Percentiles rank a stretch among this genome's conserved stretches.
Conservation (phyloP, 768 basidiomycete genomes). For the Strobilomyces dryophilus region DNA sequence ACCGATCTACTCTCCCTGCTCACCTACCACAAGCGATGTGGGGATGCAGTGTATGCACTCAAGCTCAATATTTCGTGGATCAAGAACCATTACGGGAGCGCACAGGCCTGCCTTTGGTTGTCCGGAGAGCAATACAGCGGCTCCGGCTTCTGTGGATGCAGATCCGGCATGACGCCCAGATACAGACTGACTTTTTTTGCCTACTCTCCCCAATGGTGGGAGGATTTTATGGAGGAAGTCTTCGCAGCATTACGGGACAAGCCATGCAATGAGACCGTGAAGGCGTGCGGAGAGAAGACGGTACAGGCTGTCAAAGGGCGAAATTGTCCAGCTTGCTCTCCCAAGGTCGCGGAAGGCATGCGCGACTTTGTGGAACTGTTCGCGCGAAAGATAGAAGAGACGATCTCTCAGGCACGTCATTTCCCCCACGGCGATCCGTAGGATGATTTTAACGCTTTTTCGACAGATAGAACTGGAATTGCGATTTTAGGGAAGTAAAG, state of each 20-base stretch:
- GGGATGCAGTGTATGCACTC: not conserved
- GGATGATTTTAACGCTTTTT: too few species aligned
- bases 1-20: not conserved
- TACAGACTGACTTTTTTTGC: too few species aligned
- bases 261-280: constrained; percentile 15
- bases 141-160: not conserved
- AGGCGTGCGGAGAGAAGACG: too few species aligned
- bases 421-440: not conserved
- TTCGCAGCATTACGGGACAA: constrained; percentile 14
- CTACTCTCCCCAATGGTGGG: too few species aligned
- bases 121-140: not conserved
- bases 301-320: not conserved
- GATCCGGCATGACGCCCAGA: too few species aligned
- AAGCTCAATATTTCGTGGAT: not conserved
- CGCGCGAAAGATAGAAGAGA: constrained; percentile 9
- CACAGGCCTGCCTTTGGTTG: not conserved
- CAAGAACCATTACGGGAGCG: not conserved
- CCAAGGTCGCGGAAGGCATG: constrained; percentile 9
- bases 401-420: constrained; percentile 3
- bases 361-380: constrained; percentile 9
- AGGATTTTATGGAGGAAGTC: too few species aligned
- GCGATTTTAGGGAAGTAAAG: not conserved
- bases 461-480: constrained; percentile 6
- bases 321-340: not conserved
- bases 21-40: not conserved